Evolutionary conservation across 345 rosid species (phyloP).

Genomic region (Fremontodendron californicum): DNA sequence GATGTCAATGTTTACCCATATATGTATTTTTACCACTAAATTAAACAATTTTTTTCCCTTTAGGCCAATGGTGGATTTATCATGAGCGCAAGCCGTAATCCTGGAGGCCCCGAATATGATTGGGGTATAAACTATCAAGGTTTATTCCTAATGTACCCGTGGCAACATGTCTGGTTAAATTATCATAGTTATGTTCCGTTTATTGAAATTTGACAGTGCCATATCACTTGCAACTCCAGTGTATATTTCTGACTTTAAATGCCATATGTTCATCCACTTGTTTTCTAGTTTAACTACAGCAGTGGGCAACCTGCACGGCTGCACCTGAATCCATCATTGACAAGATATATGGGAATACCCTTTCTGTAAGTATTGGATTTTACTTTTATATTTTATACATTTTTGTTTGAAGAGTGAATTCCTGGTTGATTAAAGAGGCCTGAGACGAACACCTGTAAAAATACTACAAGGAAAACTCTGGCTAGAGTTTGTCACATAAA

Average conservation of each 20-base stretch:
- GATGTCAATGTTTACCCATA: too few relatives aligned
- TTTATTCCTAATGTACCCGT: constrained; percentile 25
- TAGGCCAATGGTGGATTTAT: constrained; percentile 94
- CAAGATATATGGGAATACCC: constrained; percentile 94
- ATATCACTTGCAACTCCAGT: neutral
- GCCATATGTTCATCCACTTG: constrained; percentile 1
- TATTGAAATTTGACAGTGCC: neutral
- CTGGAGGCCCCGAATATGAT: constrained; percentile 91
- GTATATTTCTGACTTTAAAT: constrained; percentile 11
- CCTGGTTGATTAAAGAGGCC: neutral
- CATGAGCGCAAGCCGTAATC: constrained; percentile 97
- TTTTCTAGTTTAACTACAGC: constrained; percentile 77
- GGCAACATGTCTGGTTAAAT: neutral
- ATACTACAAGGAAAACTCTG: neutral
- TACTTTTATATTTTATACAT: neutral
- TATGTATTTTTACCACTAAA: neutral
- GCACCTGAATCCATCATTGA: constrained; percentile 89
- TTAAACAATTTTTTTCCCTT: constrained; percentile 15
- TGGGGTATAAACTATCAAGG: constrained; percentile 99
- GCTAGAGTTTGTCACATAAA: neutral
- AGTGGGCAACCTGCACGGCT: constrained; percentile 97
- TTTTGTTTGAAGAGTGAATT: neutral
- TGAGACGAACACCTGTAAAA: neutral
- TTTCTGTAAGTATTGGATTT: constrained; percentile 64
- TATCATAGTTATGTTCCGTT: neutral